Base-by-base conservation (phyloP, 1,139 yeast genomes). In the Suzukiozyma palmioleophila region DNA sequence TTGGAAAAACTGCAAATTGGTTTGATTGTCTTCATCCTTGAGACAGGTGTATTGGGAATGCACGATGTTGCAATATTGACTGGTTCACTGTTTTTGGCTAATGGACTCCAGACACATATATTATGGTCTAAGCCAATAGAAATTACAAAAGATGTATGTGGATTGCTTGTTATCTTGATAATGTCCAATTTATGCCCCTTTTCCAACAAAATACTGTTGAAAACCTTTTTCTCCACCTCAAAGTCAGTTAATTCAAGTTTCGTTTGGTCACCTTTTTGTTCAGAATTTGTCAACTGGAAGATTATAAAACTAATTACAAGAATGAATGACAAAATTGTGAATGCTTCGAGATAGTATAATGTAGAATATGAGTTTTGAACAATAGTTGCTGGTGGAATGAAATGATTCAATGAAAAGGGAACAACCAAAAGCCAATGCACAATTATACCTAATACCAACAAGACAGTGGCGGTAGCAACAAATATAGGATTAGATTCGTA, bases 41-140 rank as follows among this genome's bases (percentile, higher is more conserved):
- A 28, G 14, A 13, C 31, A 8, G 16, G 14, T 5, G 8, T 14
- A 13, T 13, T 28, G 4, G 31, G 12, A 3, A 35, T 44, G 7
- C 64, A 40, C 48, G 70, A 40, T 61, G 75, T 44, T 66, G 83
- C 38, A 42, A 64, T 43, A 67, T 81, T 50, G 53, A 63, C 45
- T 64, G 85, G 71, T 4, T 38, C 39, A 1, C 48, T 46, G 1
- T 37, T 37, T 10, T 35, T 33, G 1, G 53, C 60, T 38, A 80
- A 60, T 2, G 92, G 94, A 1, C 87, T 79, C 95, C 95, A 86
- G 9, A 85, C 76, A 29, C 79, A 59, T 1, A 86, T 69, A 43
- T 72, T 77, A 50, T 83, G 89, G 52, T 86, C 95, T 49, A 87
- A 62, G 3, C 90, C 90, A 25, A 84, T 72, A 0, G 90, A 75